Conservation (phyloP, 2,329 filamentous ascomycete species). For the Clarireedia paspali region DNA sequence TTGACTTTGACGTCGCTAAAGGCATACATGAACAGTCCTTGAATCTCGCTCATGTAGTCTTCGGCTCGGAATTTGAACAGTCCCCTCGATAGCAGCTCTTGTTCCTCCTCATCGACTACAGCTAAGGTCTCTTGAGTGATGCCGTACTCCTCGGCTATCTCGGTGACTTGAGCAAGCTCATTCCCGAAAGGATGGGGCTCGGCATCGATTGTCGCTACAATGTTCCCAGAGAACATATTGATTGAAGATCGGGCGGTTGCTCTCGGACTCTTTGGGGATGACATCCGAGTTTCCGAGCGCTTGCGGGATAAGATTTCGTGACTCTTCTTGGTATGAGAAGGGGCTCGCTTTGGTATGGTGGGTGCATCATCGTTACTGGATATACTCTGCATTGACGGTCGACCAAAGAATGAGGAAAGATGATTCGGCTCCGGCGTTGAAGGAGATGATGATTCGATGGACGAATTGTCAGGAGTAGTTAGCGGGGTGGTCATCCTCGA, state of each 20-base stretch:
- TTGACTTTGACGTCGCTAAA: constrained; percentile 21
- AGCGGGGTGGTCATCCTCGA: constrained; percentile 37
- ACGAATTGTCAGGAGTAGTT: constrained; percentile 39
- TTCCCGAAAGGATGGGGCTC: constrained; percentile 72
- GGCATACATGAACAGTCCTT: constrained; percentile 42
- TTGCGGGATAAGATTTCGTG: constrained; percentile 68
- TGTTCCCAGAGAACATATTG: constrained; percentile 24
- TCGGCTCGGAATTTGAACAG: constrained; percentile 68
- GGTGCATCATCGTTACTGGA: constrained; percentile 35
- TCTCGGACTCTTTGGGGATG: constrained; percentile 46
- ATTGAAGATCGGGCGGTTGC: constrained; percentile 46
- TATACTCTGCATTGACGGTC: constrained; percentile 29
- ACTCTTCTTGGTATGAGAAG: constrained; percentile 83
- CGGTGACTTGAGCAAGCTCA: constrained; percentile 86
- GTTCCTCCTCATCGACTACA: constrained; percentile 66
- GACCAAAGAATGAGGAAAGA: constrained; percentile 56
- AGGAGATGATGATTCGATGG: constrained; percentile 32
- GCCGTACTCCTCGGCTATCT: constrained; percentile 84
- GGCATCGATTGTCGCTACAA: constrained; percentile 26
- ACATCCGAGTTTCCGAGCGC: constrained; percentile 54
- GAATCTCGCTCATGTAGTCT: constrained; percentile 78
- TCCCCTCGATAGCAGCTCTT: constrained; percentile 60
- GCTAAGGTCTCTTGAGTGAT: constrained; percentile 44
- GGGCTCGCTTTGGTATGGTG: constrained; percentile 66
- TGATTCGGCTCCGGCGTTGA: constrained; percentile 53